phyloP scores from a whole-genome alignment of 306 rosid species.

The Abrus pulchellus region DNA sequence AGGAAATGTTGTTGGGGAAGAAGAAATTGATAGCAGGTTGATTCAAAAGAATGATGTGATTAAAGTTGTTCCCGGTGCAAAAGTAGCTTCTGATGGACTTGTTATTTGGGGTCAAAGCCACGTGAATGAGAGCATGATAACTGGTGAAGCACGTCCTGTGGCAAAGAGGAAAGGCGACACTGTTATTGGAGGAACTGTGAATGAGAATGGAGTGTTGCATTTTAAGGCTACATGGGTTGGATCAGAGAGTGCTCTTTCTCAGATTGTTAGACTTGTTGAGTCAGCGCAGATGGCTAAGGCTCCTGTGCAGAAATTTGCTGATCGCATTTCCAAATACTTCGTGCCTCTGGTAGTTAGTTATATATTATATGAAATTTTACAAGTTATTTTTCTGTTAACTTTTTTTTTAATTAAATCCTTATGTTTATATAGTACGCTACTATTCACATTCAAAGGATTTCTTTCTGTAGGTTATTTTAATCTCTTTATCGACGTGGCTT shows the following conservation, averaged over 20 bases:
- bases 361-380: background rate
- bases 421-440: background rate
- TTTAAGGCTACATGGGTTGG: conserved; percentile 76
- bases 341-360: conserved; percentile 68
- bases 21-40: conserved; percentile 65
- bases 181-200: conserved; percentile 83
- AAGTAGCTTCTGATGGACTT: conserved; percentile 77
- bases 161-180: conserved; percentile 64
- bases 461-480: conserved; percentile 63
- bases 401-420: background rate
- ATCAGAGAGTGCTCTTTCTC: conserved; percentile 79
- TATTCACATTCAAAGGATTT: background rate
- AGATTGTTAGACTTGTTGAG: conserved; percentile 83
- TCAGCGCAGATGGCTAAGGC: conserved; percentile 91
- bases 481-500: conserved; percentile 74
- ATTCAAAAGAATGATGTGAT: conserved; percentile 77
- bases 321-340: conserved; percentile 76
- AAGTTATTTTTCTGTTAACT: background rate
- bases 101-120: conserved; percentile 79
- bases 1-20: conserved; percentile 60
- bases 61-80: conserved; percentile 69
- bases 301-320: conserved; percentile 84
- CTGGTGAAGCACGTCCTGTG: conserved; percentile 78
- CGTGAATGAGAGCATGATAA: conserved; percentile 88
- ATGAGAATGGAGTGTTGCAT: conserved; percentile 81